These are phyloP conservation scores for Xylaria polymorpha DNA, from an alignment of 2,329 filamentous ascomycete genomes.

Conservation along the genomic window DNA sequence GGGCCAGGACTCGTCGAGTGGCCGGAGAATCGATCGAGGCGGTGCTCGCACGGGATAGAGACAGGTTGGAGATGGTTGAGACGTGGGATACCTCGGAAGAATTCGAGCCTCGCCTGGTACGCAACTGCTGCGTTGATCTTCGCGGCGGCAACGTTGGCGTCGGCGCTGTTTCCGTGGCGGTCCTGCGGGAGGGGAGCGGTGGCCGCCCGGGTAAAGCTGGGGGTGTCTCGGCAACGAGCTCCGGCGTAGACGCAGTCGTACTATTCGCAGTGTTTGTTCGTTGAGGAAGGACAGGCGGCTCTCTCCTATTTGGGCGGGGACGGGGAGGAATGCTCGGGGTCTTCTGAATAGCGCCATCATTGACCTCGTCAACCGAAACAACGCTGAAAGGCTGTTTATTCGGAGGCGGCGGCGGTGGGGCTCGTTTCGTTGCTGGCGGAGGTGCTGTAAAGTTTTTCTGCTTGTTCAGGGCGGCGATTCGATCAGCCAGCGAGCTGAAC, in stretches of 20 bases:
- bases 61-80: constrained; percentile 65
- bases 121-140: constrained; percentile 57
- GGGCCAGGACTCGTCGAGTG: constrained; percentile 63
- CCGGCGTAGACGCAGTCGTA: constrained; percentile 17
- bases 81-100: constrained; percentile 68
- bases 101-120: constrained; percentile 64
- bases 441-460: constrained; percentile 67
- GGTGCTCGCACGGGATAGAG: constrained; percentile 63
- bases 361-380: constrained; percentile 51
- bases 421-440: constrained; percentile 49
- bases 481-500: constrained; percentile 69
- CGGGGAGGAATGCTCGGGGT: constrained; percentile 56
- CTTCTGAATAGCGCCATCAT: constrained; percentile 39
- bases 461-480: constrained; percentile 72
- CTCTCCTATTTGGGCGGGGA: constrained; percentile 52
- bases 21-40: constrained; percentile 56
- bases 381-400: constrained; percentile 53
- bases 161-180: constrained; percentile 33
- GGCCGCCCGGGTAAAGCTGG: constrained; percentile 50
- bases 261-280: constrained; percentile 50
- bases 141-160: constrained; percentile 65
- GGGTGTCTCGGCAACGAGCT: constrained; percentile 41
- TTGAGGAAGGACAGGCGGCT: constrained; percentile 52
- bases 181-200: constrained; percentile 53
- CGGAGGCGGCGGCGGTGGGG: constrained; percentile 61